Conservation (phyloP, 768 basidiomycete genomes). For the Mycena amicta region DNA sequence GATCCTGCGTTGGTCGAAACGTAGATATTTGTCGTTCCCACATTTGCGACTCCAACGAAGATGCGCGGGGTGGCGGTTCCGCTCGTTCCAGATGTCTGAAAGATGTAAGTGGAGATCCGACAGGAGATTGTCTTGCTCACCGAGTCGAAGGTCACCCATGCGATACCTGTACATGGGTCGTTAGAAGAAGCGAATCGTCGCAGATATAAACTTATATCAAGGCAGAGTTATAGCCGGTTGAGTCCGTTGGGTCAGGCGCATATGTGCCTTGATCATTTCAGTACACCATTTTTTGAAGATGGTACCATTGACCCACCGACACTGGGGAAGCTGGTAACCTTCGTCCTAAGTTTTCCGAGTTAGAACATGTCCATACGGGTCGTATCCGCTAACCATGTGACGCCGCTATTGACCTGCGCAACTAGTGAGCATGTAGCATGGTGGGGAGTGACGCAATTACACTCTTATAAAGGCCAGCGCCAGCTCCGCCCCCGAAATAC, state of each 20-base stretch:
- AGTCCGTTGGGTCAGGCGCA: constrained; percentile 54
- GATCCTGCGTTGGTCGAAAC: constrained; percentile 58
- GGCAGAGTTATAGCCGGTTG: constrained; percentile 45
- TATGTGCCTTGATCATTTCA: constrained; percentile 44
- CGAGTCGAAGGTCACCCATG: constrained; percentile 69
- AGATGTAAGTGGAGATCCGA: neutral
- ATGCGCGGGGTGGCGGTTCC: constrained; percentile 62
- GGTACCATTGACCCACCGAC: constrained; percentile 52
- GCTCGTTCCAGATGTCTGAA: constrained; percentile 47
- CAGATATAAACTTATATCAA: constrained; percentile 35
- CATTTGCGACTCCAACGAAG: constrained; percentile 67
- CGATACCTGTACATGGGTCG: constrained; percentile 40
- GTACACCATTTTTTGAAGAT: neutral
- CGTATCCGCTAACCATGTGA: constrained; percentile 37
- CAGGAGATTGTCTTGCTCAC: neutral
- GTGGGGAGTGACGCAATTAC: too few species aligned
- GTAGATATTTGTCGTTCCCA: constrained; percentile 57
- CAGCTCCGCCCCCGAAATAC: constrained; percentile 65
- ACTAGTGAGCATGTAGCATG: too few species aligned
- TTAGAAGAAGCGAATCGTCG: neutral
- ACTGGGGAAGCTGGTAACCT: constrained; percentile 61
- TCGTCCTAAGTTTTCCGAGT: constrained; percentile 32
- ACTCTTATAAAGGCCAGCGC: constrained; percentile 69
- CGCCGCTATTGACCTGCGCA: too few species aligned
- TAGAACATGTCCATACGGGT: neutral